Conservation (phyloP, 371 early-diverging fungal genomes). For the Capillidium rhysosporum region DNA sequence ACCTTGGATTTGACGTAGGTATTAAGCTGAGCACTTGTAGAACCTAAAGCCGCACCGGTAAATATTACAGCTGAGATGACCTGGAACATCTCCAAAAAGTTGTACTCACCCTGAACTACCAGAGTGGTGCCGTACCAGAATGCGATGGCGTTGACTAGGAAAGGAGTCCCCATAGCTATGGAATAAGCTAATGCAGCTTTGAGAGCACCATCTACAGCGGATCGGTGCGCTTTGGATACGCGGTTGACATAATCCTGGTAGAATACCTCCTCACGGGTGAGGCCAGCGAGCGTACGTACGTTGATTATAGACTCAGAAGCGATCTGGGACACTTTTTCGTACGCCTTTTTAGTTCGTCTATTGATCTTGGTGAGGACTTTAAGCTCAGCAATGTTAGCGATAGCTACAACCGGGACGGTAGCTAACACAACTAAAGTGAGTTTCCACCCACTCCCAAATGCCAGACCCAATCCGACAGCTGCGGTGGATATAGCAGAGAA, state of each 20-base stretch:
- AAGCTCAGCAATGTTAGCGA: slow-evolving; percentile 10
- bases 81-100: slow-evolving; percentile 26
- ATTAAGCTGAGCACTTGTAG: slow-evolving; percentile 25
- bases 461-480: slow-evolving; percentile 17
- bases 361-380: slow-evolving; percentile 34
- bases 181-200: slow-evolving; percentile 21
- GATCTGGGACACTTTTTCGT: slow-evolving; percentile 55
- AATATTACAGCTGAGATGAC: slow-evolving; percentile 41
- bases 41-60: slow-evolving; percentile 45
- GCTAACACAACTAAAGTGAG: slow-evolving; percentile 35
- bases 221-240: slow-evolving; percentile 24
- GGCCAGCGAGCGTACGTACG: slow-evolving; percentile 72
- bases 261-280: slow-evolving; percentile 51
- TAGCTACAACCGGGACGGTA: slow-evolving; percentile 21
- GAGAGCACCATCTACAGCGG: slow-evolving; percentile 25
- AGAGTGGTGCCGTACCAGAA: slow-evolving; percentile 61
- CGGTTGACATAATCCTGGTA: slow-evolving; percentile 27
- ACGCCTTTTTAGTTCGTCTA: slow-evolving; percentile 13
- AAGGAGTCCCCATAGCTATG: slow-evolving; percentile 33
- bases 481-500: slow-evolving; percentile 5
- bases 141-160: slow-evolving; percentile 44
- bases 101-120: slow-evolving; percentile 21
- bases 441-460: slow-evolving; percentile 39
- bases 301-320: slow-evolving; percentile 67
- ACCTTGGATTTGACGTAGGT: slow-evolving; percentile 27